Evolutionary conservation across 2,329 filamentous ascomycete genomes (phyloP).

Genomic region (Graphiopsis chlorocephala): DNA sequence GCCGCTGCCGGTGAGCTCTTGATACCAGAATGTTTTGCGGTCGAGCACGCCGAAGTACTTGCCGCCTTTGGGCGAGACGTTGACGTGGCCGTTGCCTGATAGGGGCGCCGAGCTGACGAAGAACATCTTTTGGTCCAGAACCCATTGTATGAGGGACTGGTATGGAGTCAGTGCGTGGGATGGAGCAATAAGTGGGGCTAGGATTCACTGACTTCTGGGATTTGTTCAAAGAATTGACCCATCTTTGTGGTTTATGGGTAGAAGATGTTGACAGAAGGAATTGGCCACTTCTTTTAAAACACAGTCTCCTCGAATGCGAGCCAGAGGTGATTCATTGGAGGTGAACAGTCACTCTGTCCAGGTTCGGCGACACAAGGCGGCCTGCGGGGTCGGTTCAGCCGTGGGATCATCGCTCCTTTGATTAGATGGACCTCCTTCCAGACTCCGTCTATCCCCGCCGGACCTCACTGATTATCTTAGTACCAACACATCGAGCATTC

Average conservation of each 20-base stretch:
- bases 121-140: constrained; percentile 44
- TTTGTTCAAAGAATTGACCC: constrained; percentile 16
- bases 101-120: constrained; percentile 45
- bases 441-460: neutral
- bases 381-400: neutral
- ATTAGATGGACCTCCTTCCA: neutral
- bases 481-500: neutral
- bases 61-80: constrained; percentile 47
- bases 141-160: constrained; percentile 40
- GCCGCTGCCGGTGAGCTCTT: constrained; percentile 44
- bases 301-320: neutral
- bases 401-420: neutral
- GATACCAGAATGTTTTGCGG: constrained; percentile 43
- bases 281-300: neutral
- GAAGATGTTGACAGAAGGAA: neutral
- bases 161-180: constrained; percentile 26
- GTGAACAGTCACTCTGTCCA: neutral
- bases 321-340: neutral
- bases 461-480: neutral
- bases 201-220: constrained; percentile 7
- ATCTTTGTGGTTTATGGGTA: neutral
- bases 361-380: neutral
- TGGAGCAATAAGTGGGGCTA: neutral
- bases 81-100: constrained; percentile 42
- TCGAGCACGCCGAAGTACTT: constrained; percentile 42